A percentile compares a stretch with the other conserved stretches of the same genome.
phyloP scores from a whole-genome alignment of 1,284 basidiomycete species.

The Trametes pubescens region DNA sequence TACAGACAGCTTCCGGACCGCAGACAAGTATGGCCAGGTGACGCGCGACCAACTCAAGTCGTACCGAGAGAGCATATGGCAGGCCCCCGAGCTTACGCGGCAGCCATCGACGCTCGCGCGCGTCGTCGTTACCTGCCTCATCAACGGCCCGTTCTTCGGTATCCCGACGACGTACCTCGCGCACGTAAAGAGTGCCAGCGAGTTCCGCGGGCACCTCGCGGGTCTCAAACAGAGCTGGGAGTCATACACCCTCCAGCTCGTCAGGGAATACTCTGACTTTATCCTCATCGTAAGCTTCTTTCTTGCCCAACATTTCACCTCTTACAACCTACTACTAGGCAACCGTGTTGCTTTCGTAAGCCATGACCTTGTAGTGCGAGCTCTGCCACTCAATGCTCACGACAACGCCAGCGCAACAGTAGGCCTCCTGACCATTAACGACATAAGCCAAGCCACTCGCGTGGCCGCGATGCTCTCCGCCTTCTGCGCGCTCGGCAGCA shows the following conservation, averaged over 20 bases:
- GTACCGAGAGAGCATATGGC: slow-evolving; percentile 35
- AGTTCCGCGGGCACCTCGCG: slow-evolving; percentile 57
- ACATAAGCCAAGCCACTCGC: slow-evolving; percentile 49
- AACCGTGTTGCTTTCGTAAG: slow-evolving; percentile 65
- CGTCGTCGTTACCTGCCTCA: slow-evolving; percentile 46
- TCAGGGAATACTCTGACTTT: slow-evolving; percentile 62
- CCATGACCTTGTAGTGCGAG: background rate
- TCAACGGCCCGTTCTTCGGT: slow-evolving; percentile 57
- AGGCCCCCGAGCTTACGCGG: slow-evolving; percentile 30
- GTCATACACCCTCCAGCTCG: slow-evolving; percentile 55
- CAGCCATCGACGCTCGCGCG: slow-evolving; percentile 25
- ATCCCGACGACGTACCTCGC: slow-evolving; percentile 59
- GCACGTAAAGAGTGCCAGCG: slow-evolving; percentile 55
- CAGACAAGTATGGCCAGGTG: slow-evolving; percentile 52
- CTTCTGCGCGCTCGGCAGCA: slow-evolving; percentile 59
- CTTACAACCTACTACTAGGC: slow-evolving; percentile 43
- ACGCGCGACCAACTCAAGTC: slow-evolving; percentile 46
- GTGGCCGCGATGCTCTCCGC: slow-evolving; percentile 55
- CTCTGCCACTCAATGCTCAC: background rate
- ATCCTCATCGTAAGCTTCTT: slow-evolving; percentile 54
- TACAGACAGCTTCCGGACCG: slow-evolving; percentile 53
- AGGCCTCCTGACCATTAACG: slow-evolving; percentile 54
- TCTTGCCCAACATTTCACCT: background rate
- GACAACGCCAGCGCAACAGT: slow-evolving; percentile 56
- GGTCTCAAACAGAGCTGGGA: slow-evolving; percentile 59